phyloP scores from a whole-genome alignment of 371 early-diverging fungal genomes.

The Haplosporangium sp. region DNA sequence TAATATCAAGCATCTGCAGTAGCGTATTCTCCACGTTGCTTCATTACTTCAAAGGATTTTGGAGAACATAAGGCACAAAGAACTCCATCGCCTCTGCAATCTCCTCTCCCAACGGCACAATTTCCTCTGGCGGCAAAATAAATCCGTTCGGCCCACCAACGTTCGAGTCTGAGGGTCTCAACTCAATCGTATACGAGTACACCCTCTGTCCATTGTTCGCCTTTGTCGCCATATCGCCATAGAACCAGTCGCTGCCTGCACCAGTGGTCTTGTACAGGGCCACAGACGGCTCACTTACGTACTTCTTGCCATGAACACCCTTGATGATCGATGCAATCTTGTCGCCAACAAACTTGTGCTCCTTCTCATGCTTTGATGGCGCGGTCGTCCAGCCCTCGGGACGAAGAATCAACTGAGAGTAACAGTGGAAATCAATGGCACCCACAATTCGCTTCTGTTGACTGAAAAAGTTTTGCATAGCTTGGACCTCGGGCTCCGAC shows the following conservation, averaged over 20 bases:
- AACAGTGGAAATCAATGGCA: conserved; percentile 71
- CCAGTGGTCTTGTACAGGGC: conserved; percentile 65
- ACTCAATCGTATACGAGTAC: conserved; percentile 65
- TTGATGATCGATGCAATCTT: conserved; percentile 34
- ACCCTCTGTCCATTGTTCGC: conserved; percentile 57
- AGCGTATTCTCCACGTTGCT: too few species aligned
- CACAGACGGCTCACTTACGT: conserved; percentile 54
- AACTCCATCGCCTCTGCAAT: conserved; percentile 55
- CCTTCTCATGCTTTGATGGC: conserved; percentile 42
- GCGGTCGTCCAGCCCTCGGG: conserved; percentile 60
- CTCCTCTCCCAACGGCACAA: conserved; percentile 59
- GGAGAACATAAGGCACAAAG: conserved; percentile 46
- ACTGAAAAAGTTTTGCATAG: conserved; percentile 58
- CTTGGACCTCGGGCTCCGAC: conserved; percentile 69
- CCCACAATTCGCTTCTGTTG: conserved; percentile 61
- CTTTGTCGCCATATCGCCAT: conserved; percentile 57
- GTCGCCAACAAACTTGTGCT: conserved; percentile 47
- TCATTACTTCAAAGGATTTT: conserved; percentile 34
- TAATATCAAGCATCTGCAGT: too few species aligned
- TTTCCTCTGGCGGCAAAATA: conserved; percentile 56
- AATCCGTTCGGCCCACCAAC: conserved; percentile 54
- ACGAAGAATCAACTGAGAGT: conserved; percentile 60
- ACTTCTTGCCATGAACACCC: conserved; percentile 57
- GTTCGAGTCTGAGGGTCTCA: conserved; percentile 56
- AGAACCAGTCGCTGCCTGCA: conserved; percentile 64